Evolutionary conservation across 1,284 basidiomycete genomes (phyloP), one percentile per base, ranked within the genome.

Genomic region (Naganishia liquefaciens): DNA sequence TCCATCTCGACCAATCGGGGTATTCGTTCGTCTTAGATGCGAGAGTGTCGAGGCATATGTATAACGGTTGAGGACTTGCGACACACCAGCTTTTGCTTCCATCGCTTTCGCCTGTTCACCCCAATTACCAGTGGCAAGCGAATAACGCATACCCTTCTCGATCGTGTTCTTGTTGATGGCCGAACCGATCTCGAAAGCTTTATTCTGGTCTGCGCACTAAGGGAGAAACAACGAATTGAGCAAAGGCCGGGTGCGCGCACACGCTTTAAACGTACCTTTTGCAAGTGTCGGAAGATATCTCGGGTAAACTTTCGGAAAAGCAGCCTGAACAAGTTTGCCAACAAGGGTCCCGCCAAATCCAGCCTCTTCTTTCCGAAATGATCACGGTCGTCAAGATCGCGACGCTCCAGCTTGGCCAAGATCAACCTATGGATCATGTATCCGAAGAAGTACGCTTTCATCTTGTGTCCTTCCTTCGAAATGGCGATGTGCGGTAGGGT

Each of bases 361-460:
- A 99, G 82, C 57, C 95, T 87, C 81, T 99, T 99, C 81, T 98
- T 98, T 62, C 95, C 95, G 74, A 99, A 99, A 80, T 99, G 96
- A 81, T 99, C 95, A 81, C 95, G 92, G 80, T 99, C 95, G 76
- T 99, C 95, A 44, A 99, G 84, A 76, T 99, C 96, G 73, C 96
- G 84, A 63, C 96, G 84, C 75, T 98, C 94, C 72, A 99, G 80
- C 19, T 93, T 93, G 46, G 96, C 94, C 19, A 97, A 85, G 5
- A 97, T 82, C 28, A 99, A 83, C 66, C 96, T 88, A 80, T 99
- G 95, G 55, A 98, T 91, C 95, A 99, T 99, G 80, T 98, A 99
- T n/a, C 96, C 96, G 69, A 99, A 93, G 85, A 99, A 99, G 80
- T 94, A 99, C 2, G 96, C 96, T 79, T 99, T 99, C 82, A 96